phyloP scores from a whole-genome alignment of 129 eudicot species.

The Centella asiatica region DNA sequence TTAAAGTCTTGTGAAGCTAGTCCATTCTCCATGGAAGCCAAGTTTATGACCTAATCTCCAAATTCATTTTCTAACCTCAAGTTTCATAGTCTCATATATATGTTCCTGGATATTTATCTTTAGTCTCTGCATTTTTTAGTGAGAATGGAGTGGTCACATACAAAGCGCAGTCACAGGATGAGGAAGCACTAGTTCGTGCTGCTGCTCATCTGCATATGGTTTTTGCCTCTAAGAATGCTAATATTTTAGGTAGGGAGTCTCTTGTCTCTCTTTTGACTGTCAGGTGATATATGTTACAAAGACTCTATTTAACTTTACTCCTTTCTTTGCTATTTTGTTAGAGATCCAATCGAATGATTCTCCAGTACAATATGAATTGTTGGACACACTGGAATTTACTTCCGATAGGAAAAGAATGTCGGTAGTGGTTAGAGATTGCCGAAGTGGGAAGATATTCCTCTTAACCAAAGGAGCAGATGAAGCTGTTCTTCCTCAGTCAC shows the following conservation, averaged over 20 bases:
- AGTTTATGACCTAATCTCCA: neutral
- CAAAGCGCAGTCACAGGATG: conserved; percentile 98
- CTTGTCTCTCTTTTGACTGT: neutral
- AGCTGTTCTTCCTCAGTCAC: conserved; percentile 68
- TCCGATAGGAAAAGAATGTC: conserved; percentile 99
- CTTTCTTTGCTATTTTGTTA: conserved; percentile 24
- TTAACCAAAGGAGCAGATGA: conserved; percentile 98
- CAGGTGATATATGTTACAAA: conserved; percentile 1
- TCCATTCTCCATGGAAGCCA: conserved; percentile 2
- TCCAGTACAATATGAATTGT: conserved; percentile 55
- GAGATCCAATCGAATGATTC: conserved; percentile 68
- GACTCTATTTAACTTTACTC: conserved; percentile 2
- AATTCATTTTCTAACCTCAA: neutral
- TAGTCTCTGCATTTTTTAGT: conserved; percentile 28
- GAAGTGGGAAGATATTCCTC: conserved; percentile 56
- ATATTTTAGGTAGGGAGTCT: conserved; percentile 51
- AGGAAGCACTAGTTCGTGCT: conserved; percentile 97
- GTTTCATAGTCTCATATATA: neutral
- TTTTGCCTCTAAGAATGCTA: conserved; percentile 54
- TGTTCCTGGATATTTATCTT: conserved; percentile 12
- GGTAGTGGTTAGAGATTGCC: conserved; percentile 65
- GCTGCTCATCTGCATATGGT: conserved; percentile 88
- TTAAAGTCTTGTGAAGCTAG: neutral
- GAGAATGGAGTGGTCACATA: conserved; percentile 60
- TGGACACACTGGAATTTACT: conserved; percentile 88